Percentiles rank a stretch among this genome's conserved stretches.
These are phyloP conservation scores for Phytophthora pini DNA, from an alignment of 352 stramenopile genomes.

Conservation along the genomic window DNA sequence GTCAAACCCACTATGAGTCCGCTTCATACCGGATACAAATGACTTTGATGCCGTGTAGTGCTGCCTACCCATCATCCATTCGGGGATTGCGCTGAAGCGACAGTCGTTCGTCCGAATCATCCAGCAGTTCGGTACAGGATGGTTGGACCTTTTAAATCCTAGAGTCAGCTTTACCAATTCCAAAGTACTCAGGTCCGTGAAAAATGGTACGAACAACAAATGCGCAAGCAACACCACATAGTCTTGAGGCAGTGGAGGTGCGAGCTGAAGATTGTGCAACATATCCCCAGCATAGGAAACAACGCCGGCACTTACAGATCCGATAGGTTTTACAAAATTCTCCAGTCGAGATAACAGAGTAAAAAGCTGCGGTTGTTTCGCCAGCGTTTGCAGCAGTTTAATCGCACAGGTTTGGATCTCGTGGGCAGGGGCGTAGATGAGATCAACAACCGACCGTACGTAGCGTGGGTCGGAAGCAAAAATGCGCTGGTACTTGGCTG, in stretches of 20 bases:
- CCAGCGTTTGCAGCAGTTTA: slow-evolving; percentile 27
- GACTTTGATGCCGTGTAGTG: background rate
- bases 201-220: slow-evolving; percentile 36
- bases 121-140: slow-evolving; percentile 3
- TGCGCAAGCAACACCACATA: slow-evolving; percentile 28
- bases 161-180: slow-evolving; percentile 40
- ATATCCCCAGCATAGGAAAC: slow-evolving; percentile 19
- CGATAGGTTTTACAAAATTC: slow-evolving; percentile 5
- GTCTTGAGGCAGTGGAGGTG: slow-evolving; percentile 21
- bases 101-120: slow-evolving; percentile 11
- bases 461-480: slow-evolving; percentile 29
- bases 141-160: slow-evolving; percentile 25
- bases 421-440: slow-evolving; percentile 30
- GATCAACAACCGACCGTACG: slow-evolving; percentile 30
- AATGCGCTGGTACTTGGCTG: slow-evolving; percentile 15
- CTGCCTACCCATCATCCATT: slow-evolving; percentile 19
- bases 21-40: slow-evolving; percentile 11
- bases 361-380: slow-evolving; percentile 14
- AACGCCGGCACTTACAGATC: background rate
- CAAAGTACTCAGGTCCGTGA: slow-evolving; percentile 30
- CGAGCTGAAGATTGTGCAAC: slow-evolving; percentile 9
- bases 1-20: slow-evolving; percentile 21
- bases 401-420: slow-evolving; percentile 34
- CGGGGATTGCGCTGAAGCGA: slow-evolving; percentile 20
- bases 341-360: slow-evolving; percentile 22